A percentile compares a stretch with the other conserved stretches of the same genome.
These are phyloP conservation scores for Aristolochia fimbriata DNA, from an alignment of 164 flowering plant species.

Conservation along the genomic window DNA sequence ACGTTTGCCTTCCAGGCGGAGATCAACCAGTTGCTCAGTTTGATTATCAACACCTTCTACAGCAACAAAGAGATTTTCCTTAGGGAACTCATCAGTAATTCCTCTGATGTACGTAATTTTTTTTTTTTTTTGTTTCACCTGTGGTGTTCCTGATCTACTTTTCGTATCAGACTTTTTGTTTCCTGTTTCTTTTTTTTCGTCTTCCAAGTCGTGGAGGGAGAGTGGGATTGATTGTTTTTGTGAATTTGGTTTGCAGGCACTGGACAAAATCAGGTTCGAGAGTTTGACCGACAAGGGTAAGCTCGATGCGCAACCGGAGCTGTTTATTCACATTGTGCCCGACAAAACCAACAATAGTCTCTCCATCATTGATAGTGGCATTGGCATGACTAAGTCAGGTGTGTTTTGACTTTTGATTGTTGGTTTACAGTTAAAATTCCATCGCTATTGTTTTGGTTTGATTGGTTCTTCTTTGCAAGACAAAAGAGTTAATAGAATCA, in stretches of 20 bases:
- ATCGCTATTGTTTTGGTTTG: neutral
- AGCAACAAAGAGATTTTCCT: constrained; percentile 84
- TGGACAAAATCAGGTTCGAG: constrained; percentile 41
- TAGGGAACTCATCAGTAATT: constrained; percentile 70
- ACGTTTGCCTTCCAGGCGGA: constrained; percentile 71
- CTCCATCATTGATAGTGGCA: constrained; percentile 13
- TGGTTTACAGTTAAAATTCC: neutral
- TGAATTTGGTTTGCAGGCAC: constrained; percentile 6
- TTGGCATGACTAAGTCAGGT: constrained; percentile 19
- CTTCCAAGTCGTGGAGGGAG: neutral
- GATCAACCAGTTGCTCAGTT: constrained; percentile 55
- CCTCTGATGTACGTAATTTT: constrained; percentile 41
- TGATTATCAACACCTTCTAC: constrained; percentile 82
- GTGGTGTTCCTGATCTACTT: neutral
- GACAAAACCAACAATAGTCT: constrained; percentile 13
- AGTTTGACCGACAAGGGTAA: constrained; percentile 36
- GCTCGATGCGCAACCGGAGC: constrained; percentile 19
- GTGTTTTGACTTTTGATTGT: neutral
- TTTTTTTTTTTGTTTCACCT: neutral
- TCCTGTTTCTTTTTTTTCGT: neutral
- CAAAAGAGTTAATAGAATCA: too few relatives aligned
- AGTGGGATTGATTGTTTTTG: neutral
- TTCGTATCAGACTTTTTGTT: neutral
- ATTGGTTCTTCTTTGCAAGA: neutral
- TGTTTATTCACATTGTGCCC: constrained; percentile 12